A percentile compares a stretch with the other conserved stretches of the same genome.
phyloP scores from a whole-genome alignment of 2,329 filamentous ascomycete genomes.

The Alternaria burnsii region DNA sequence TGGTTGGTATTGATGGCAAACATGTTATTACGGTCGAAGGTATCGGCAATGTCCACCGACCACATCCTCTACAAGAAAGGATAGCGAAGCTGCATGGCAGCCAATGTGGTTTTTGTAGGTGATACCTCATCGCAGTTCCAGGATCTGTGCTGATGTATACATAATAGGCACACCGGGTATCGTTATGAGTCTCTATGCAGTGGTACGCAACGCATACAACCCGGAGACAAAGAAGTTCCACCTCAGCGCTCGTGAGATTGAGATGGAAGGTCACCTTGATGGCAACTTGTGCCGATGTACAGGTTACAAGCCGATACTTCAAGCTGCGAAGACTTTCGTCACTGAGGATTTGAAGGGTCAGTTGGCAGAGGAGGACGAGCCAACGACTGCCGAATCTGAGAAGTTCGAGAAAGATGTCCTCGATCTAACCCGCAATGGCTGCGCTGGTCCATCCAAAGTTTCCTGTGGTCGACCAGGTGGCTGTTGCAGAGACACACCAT shows the following conservation, averaged over 20 bases:
- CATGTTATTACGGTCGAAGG: conserved; percentile 97
- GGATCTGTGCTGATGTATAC: not conserved
- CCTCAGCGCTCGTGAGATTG: conserved; percentile 48
- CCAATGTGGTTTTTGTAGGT: conserved; percentile 84
- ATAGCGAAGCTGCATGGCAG: conserved; percentile 90
- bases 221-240: conserved; percentile 45
- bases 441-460: conserved; percentile 35
- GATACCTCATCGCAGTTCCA: fast-evolving
- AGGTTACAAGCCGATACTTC: conserved; percentile 89
- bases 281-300: conserved; percentile 95
- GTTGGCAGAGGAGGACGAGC: conserved; percentile 56
- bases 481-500: conserved; percentile 47
- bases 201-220: conserved; percentile 73
- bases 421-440: conserved; percentile 33
- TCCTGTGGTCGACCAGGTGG: conserved; percentile 50
- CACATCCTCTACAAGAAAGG: conserved; percentile 88
- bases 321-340: conserved; percentile 90
- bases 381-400: conserved; percentile 59
- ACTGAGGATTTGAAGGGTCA: conserved; percentile 57
- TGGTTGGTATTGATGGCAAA: conserved; percentile 92
- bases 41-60: conserved; percentile 83
- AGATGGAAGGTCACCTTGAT: conserved; percentile 70
- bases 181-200: conserved; percentile 89
- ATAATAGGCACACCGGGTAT: conserved; percentile 77
- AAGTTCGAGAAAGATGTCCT: conserved; percentile 39